Evolutionary conservation across 208 protist genomes (phyloP).

Genomic region (Baffinella frigidus): DNA sequence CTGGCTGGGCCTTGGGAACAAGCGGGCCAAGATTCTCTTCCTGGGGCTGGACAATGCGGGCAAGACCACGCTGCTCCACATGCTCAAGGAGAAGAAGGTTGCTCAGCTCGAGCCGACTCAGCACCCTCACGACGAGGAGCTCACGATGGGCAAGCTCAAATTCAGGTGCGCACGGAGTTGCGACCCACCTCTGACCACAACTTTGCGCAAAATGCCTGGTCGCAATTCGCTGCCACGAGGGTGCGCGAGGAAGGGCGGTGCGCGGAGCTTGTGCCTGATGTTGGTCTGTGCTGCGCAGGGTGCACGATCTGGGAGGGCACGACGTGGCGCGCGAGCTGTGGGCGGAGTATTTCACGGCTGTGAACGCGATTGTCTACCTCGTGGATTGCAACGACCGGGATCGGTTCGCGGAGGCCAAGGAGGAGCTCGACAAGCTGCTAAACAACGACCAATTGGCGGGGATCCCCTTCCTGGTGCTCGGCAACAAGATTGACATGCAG

Average conservation of each 20-base stretch:
- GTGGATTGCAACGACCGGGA: constrained; percentile 92
- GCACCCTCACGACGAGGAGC: constrained; percentile 90
- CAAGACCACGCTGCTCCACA: constrained; percentile 98
- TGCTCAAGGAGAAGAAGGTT: constrained; percentile 84
- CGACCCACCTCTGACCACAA: too few species aligned
- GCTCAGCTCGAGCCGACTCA: constrained; percentile 79
- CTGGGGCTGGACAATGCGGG: constrained; percentile 99
- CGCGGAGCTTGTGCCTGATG: too few species aligned
- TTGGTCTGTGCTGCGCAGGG: too few species aligned
- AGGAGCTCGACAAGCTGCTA: constrained; percentile 94
- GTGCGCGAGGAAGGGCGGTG: too few species aligned
- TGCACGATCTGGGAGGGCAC: constrained; percentile 96
- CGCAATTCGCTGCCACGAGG: too few species aligned
- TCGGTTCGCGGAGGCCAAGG: constrained; percentile 92
- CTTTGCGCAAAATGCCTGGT: too few species aligned
- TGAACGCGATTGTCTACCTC: constrained; percentile 98
- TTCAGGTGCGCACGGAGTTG: too few species aligned
- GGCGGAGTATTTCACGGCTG: constrained; percentile 96
- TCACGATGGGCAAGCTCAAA: constrained; percentile 95
- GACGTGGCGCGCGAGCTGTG: constrained; percentile 89
- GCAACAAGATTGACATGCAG: constrained; percentile 99
- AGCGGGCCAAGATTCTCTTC: constrained; percentile 94
- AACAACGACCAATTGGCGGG: constrained; percentile 86
- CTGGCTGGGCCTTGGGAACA: constrained; percentile 84
- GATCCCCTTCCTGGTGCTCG: constrained; percentile 97